Evolutionary conservation across 176 grass and related monocot species (phyloP).

Genomic region (Elymus sibiricus): DNA sequence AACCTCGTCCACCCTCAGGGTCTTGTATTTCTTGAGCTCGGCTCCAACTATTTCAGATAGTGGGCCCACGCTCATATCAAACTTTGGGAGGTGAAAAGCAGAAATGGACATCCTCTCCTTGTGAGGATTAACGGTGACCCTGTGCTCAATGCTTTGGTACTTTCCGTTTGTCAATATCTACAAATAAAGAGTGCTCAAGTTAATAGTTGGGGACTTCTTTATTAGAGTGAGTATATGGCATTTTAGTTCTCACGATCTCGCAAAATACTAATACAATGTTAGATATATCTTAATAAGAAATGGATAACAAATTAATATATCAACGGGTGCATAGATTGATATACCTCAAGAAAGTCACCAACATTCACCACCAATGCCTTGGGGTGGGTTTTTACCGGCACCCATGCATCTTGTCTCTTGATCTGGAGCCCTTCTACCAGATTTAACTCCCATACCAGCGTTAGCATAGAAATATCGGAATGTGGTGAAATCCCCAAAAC

Average conservation of each 20-base stretch:
- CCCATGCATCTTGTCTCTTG: slow-evolving; percentile 26
- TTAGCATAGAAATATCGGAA: slow-evolving; percentile 28
- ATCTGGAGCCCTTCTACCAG: slow-evolving; percentile 34
- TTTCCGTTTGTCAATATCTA: slow-evolving; percentile 44
- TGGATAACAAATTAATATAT: neutral
- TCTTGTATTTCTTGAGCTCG: slow-evolving; percentile 22
- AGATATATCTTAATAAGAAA: neutral
- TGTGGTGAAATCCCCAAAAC: slow-evolving; percentile 39
- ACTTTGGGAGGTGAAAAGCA: slow-evolving; percentile 32
- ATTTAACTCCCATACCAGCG: slow-evolving; percentile 35
- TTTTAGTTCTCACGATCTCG: neutral
- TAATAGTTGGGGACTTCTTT: neutral
- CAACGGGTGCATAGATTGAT: neutral
- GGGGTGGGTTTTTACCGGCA: slow-evolving; percentile 20
- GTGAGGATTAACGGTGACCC: slow-evolving; percentile 26
- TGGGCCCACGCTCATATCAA: slow-evolving; percentile 28
- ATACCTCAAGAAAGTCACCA: slow-evolving; percentile 44
- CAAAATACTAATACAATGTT: neutral
- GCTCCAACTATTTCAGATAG: slow-evolving; percentile 15
- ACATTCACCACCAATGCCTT: slow-evolving; percentile 38
- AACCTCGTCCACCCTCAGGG: slow-evolving; percentile 15
- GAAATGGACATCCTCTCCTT: slow-evolving; percentile 30
- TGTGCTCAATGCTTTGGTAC: slow-evolving; percentile 42
- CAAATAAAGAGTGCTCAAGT: neutral
- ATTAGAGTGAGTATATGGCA: no score